Conservation (phyloP, 305 asterid genomes). For the Fraxinus paxiana region DNA sequence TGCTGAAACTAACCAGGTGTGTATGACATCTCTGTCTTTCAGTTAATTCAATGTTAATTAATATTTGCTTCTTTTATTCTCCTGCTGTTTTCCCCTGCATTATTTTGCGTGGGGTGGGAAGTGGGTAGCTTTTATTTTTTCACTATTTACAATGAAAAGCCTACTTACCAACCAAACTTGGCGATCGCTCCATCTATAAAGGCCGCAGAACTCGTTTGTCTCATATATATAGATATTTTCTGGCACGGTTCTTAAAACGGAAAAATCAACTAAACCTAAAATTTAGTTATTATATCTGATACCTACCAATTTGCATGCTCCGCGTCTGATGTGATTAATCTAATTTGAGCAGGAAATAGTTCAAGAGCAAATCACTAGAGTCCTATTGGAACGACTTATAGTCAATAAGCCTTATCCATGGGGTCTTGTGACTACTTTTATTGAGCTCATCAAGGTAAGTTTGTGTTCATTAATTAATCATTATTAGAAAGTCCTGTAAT, state of each 20-base stretch:
- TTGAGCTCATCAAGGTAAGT: slow-evolving; percentile 84
- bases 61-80: background rate
- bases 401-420: slow-evolving; percentile 96
- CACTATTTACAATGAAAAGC: background rate
- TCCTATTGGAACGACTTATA: slow-evolving; percentile 76
- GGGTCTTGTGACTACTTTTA: slow-evolving; percentile 87
- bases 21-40: background rate
- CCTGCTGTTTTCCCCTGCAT: background rate
- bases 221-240: background rate
- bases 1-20: slow-evolving; percentile 81
- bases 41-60: background rate
- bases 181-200: no score
- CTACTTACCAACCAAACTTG: background rate
- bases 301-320: background rate
- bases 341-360: slow-evolving; percentile 64
- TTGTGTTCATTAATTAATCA: background rate
- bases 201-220: background rate
- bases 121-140: background rate
- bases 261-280: background rate
- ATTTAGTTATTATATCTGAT: background rate
- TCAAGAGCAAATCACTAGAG: slow-evolving; percentile 96
- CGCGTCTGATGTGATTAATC: background rate
- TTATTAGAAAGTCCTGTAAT: background rate
- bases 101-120: background rate
- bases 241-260: background rate